Conservation (phyloP, 2,329 filamentous ascomycete species). For the Claviceps quebecensis region DNA sequence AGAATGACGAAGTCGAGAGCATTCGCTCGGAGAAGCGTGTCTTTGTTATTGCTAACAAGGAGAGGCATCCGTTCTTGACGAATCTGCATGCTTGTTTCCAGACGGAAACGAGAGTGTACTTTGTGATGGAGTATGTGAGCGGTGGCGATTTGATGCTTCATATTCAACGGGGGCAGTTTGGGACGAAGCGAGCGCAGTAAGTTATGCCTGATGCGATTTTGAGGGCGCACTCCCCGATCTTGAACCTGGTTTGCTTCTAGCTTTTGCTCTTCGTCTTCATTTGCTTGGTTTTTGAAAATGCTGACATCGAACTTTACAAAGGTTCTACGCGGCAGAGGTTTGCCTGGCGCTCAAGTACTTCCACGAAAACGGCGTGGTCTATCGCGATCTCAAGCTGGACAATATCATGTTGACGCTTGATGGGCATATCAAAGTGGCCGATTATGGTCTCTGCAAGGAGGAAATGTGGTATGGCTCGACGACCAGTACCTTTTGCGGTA, state of each 20-base stretch:
- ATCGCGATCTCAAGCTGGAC: conserved; percentile 87
- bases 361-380: conserved; percentile 98
- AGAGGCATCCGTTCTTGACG: conserved; percentile 87
- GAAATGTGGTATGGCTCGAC: conserved; percentile 99
- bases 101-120: conserved; percentile 95
- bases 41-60: conserved; percentile 92
- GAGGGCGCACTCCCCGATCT: no score
- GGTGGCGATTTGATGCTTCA: conserved; percentile 98
- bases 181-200: conserved; percentile 88
- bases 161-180: conserved; percentile 93
- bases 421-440: conserved; percentile 95
- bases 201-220: conserved; percentile 19
- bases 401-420: conserved; percentile 90
- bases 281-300: conserved; percentile 8
- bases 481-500: conserved; percentile 96
- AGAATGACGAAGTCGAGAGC: conserved; percentile 97
- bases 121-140: conserved; percentile 99
- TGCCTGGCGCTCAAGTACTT: conserved; percentile 97
- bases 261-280: conserved; percentile 3
- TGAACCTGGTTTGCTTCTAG: neutral
- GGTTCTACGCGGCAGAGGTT: conserved; percentile 95
- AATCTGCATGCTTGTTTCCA: conserved; percentile 97
- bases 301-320: conserved; percentile 18
- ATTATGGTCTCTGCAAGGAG: conserved; percentile 98
- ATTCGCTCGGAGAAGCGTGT: conserved; percentile 96